Percentiles rank a stretch among this genome's conserved stretches.
Evolutionary conservation across 2,329 filamentous ascomycete genomes (phyloP).

Genomic region (Aspergillus brasiliensis): DNA sequence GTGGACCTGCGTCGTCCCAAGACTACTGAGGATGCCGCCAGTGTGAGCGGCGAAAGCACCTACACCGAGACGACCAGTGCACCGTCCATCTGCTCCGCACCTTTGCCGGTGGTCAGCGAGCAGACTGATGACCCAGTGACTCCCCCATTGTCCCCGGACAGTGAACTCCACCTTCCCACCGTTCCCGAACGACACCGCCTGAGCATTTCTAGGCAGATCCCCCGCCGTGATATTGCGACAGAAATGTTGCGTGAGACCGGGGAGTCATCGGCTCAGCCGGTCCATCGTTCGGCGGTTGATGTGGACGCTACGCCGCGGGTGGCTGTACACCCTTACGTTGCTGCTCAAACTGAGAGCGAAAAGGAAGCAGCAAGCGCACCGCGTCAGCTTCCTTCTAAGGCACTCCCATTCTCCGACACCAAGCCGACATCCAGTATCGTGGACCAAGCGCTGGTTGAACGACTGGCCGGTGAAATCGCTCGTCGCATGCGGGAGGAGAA

Average conservation of each 20-base stretch:
- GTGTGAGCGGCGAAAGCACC: constrained; percentile 46
- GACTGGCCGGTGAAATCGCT: constrained; percentile 92
- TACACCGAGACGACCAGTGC: constrained; percentile 45
- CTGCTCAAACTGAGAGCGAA: constrained; percentile 22
- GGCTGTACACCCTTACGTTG: constrained; percentile 23
- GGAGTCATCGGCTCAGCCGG: constrained; percentile 29
- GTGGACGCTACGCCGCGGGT: constrained; percentile 38
- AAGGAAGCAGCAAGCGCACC: constrained; percentile 32
- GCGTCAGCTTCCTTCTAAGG: constrained; percentile 34
- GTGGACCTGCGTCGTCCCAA: constrained; percentile 50
- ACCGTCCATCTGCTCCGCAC: constrained; percentile 54
- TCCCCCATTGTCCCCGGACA: constrained; percentile 52
- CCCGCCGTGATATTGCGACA: constrained; percentile 26
- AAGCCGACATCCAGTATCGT: constrained; percentile 38
- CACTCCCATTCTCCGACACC: constrained; percentile 41
- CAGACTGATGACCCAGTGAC: constrained; percentile 58
- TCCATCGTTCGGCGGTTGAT: constrained; percentile 26
- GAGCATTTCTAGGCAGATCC: constrained; percentile 30
- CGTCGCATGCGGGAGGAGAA: constrained; percentile 85
- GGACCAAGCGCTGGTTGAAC: constrained; percentile 51
- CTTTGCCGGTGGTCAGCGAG: constrained; percentile 62
- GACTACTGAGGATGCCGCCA: constrained; percentile 43
- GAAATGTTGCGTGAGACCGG: constrained; percentile 27
- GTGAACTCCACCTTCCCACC: constrained; percentile 32
- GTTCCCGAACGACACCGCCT: constrained; percentile 38